phyloP scores from a whole-genome alignment of 345 rosid genomes.

The Arabis hirsuta region DNA sequence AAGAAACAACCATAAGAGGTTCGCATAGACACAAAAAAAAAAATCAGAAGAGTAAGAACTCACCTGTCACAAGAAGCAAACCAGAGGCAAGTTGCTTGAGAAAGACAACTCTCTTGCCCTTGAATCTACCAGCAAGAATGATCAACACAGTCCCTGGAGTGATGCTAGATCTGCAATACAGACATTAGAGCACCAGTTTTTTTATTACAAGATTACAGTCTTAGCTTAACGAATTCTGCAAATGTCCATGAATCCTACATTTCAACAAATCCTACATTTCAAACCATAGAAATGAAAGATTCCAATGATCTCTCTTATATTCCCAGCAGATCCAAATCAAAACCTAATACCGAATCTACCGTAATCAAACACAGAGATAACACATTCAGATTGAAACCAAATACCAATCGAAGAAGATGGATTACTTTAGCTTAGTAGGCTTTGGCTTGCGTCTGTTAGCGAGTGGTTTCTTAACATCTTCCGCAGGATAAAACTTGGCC shows the following conservation, averaged over 20 bases:
- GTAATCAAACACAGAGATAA: not conserved
- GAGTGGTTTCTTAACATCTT: conserved; percentile 86
- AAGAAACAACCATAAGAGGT: no score
- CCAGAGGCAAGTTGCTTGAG: conserved; percentile 88
- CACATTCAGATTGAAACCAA: not conserved
- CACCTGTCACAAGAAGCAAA: conserved; percentile 56
- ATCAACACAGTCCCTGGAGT: conserved; percentile 84
- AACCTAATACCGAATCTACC: not conserved
- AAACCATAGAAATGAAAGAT: not conserved
- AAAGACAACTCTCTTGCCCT: conserved; percentile 91
- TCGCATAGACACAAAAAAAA: no score
- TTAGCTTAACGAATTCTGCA: not conserved
- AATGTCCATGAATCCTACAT: conserved; percentile 8
- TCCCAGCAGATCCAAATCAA: conserved; percentile 3
- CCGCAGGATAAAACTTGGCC: conserved; percentile 73
- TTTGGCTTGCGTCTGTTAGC: conserved; percentile 70
- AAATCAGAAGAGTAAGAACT: not conserved
- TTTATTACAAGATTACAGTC: not conserved
- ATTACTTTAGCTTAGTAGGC: conserved; percentile 63
- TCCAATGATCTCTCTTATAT: not conserved
- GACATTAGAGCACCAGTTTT: not conserved
- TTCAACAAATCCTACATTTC: not conserved
- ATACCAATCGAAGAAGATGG: not conserved
- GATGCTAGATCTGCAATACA: conserved; percentile 60
- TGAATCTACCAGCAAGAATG: conserved; percentile 84